phyloP scores from a whole-genome alignment of 768 basidiomycete genomes.

The Mycena capillaripes region DNA sequence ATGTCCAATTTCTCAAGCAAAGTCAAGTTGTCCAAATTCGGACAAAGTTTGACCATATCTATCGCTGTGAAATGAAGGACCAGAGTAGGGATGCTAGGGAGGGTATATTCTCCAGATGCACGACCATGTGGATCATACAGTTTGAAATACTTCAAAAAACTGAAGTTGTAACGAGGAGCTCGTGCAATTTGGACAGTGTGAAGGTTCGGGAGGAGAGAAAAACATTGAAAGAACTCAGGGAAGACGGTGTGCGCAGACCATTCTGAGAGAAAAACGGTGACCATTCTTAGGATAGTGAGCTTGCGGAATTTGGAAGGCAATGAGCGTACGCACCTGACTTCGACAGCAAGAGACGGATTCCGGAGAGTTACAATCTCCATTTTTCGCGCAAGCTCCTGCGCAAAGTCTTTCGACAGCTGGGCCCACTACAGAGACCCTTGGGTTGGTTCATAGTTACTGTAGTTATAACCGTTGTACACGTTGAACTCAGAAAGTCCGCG shows the following conservation, averaged over 20 bases:
- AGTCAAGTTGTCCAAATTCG: not conserved
- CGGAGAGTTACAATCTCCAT: constrained; percentile 44
- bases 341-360: constrained; percentile 36
- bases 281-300: constrained; percentile 17
- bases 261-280: constrained; percentile 38
- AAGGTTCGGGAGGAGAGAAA: constrained; percentile 41
- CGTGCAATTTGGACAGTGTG: constrained; percentile 38
- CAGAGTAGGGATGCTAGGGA: not conserved
- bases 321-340: constrained; percentile 35
- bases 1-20: too few relatives aligned
- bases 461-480: not conserved
- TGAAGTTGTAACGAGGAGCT: not conserved
- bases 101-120: not conserved
- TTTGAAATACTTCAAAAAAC: not conserved
- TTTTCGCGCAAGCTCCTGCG: constrained; percentile 19
- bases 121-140: not conserved
- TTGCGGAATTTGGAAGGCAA: not conserved
- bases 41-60: not conserved
- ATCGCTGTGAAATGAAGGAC: not conserved
- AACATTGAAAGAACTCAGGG: constrained; percentile 41
- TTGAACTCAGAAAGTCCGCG: not conserved
- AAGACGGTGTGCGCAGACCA: constrained; percentile 33
- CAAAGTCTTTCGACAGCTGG: constrained; percentile 19
- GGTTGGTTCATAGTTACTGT: too few relatives aligned
- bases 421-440: not conserved